phyloP scores from a whole-genome alignment of 2,329 filamentous ascomycete species.

The Arthrinium phaeospermum region DNA sequence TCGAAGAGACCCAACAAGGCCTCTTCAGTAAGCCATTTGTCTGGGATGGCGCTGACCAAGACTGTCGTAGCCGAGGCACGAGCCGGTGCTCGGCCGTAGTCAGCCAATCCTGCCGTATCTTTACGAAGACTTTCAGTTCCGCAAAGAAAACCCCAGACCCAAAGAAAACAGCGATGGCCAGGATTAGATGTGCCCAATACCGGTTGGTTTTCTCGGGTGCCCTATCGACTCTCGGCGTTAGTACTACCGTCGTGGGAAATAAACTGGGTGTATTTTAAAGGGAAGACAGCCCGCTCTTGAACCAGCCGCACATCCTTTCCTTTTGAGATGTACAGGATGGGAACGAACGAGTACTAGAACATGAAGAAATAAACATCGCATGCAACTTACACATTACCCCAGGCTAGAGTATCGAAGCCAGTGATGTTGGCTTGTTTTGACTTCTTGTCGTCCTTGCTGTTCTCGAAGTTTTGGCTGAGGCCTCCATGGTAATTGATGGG shows the following conservation, averaged over 20 bases:
- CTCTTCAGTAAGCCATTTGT: constrained; percentile 86
- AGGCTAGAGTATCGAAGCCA: constrained; percentile 83
- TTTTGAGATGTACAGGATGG: no score
- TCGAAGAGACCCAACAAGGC: constrained; percentile 87
- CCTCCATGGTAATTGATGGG: constrained; percentile 83
- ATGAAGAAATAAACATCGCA: background rate
- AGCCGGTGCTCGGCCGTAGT: constrained; percentile 95
- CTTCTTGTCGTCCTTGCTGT: constrained; percentile 36
- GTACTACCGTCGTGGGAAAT: background rate
- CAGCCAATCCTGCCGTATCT: constrained; percentile 90
- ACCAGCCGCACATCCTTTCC: background rate
- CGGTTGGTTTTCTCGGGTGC: constrained; percentile 64
- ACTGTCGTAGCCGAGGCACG: constrained; percentile 95
- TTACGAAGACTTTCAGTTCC: constrained; percentile 86
- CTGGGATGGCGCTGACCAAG: constrained; percentile 86
- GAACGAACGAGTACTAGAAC: no score
- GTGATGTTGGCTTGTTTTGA: constrained; percentile 43
- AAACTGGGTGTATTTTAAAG: background rate
- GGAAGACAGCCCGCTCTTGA: background rate
- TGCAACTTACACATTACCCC: constrained; percentile 74
- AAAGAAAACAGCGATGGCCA: constrained; percentile 80
- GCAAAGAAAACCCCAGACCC: constrained; percentile 88
- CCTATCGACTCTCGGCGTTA: background rate
- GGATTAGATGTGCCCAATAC: constrained; percentile 83
- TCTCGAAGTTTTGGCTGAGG: constrained; percentile 59